A percentile compares a stretch with the other conserved stretches of the same genome.
These are phyloP conservation scores for Antarctomyces pellizariae DNA, from an alignment of 495 filamentous ascomycete species.

Conservation along the genomic window DNA sequence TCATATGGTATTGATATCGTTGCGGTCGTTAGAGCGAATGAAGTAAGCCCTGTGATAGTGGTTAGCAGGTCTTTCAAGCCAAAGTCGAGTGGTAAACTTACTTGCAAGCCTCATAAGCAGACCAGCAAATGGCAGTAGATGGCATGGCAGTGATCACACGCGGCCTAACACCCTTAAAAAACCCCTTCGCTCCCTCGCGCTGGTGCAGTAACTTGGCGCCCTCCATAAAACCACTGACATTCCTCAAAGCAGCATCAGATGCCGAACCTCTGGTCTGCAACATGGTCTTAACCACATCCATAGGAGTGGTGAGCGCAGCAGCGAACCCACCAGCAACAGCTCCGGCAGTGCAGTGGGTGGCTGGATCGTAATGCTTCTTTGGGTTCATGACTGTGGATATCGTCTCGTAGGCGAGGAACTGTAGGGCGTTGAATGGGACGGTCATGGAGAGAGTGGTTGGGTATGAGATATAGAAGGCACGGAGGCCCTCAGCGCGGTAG, in stretches of 20 bases:
- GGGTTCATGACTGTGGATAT: constrained; percentile 88
- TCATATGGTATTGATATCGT: no score
- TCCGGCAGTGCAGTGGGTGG: constrained; percentile 79
- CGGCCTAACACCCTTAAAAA: constrained; percentile 79
- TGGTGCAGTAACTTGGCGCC: constrained; percentile 65
- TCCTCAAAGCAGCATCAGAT: constrained; percentile 57
- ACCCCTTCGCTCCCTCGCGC: constrained; percentile 65
- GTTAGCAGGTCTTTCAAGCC: constrained; percentile 2
- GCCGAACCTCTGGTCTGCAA: constrained; percentile 79
- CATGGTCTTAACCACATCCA: constrained; percentile 95
- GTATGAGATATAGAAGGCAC: constrained; percentile 95
- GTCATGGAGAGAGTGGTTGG: constrained; percentile 97
- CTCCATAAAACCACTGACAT: constrained; percentile 59
- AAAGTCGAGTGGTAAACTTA: constrained; percentile 13
- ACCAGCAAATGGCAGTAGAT: constrained; percentile 97
- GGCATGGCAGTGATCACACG: constrained; percentile 93
- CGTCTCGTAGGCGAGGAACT: constrained; percentile 94
- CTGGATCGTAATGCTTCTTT: constrained; percentile 58
- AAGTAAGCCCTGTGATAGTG: constrained; percentile 25
- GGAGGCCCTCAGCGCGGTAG: constrained; percentile 67
- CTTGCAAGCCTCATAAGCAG: constrained; percentile 36
- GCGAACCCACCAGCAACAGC: constrained; percentile 84
- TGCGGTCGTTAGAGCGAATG: constrained; percentile 25
- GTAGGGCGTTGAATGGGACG: constrained; percentile 85
- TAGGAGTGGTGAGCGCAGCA: constrained; percentile 77